A percentile compares a stretch with the other conserved stretches of the same genome.
Evolutionary conservation across 1,284 basidiomycete genomes (phyloP).

Genomic region (Puccinia novopanici): DNA sequence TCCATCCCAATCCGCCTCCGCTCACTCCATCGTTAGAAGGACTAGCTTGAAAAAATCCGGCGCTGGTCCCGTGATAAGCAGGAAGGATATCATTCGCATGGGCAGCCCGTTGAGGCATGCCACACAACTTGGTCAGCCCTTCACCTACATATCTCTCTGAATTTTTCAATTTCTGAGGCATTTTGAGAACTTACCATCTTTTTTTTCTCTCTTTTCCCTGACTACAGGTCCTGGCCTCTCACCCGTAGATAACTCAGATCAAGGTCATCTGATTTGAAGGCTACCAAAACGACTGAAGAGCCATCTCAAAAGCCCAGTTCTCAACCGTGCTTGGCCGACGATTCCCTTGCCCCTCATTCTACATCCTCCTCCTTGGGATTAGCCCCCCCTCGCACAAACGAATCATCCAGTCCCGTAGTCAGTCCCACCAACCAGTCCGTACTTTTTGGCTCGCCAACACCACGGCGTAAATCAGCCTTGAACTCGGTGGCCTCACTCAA

Average conservation of each 20-base stretch:
- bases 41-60: conserved; percentile 41
- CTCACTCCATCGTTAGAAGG: conserved; percentile 34
- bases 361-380: conserved; percentile 9
- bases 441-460: conserved; percentile 37
- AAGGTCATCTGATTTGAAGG: not conserved
- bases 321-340: conserved; percentile 5
- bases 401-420: conserved; percentile 15
- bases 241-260: conserved; percentile 9
- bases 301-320: not conserved
- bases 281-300: not conserved
- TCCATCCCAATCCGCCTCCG: not conserved
- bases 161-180: not conserved
- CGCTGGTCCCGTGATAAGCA: conserved; percentile 11
- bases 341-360: conserved; percentile 11
- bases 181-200: not conserved
- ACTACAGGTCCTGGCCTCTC: conserved; percentile 6
- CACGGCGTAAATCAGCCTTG: conserved; percentile 34
- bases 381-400: conserved; percentile 12
- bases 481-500: conserved; percentile 39
- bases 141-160: not conserved
- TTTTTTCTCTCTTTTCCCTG: not conserved
- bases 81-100: conserved; percentile 46
- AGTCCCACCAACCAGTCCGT: conserved; percentile 33
- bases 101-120: conserved; percentile 51
- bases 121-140: conserved; percentile 39